Conservation (phyloP, 805 yeast species). For the Yamadazyma scolyti region DNA sequence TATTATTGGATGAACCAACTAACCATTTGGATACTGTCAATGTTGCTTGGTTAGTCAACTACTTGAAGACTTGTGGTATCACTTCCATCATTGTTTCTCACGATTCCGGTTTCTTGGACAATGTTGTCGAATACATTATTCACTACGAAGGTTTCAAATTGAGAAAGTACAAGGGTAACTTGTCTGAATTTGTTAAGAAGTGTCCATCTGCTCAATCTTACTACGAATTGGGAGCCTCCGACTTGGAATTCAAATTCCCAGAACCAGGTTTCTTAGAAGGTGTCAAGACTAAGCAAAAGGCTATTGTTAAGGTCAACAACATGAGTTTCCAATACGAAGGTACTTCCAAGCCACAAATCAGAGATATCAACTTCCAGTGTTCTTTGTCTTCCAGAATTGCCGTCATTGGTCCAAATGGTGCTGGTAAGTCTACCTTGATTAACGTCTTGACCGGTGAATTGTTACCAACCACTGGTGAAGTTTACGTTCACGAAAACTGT, state of each 20-base stretch:
- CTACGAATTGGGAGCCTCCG: slow-evolving; percentile 98
- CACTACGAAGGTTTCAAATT: slow-evolving; percentile 99
- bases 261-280: slow-evolving; percentile 99
- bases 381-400: slow-evolving; percentile 99
- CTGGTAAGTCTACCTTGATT: slow-evolving; percentile 99
- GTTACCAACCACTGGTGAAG: slow-evolving; percentile 97
- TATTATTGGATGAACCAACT: slow-evolving; percentile 99
- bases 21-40: slow-evolving; percentile 99
- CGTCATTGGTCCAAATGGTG: slow-evolving; percentile 99
- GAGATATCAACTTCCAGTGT: slow-evolving; percentile 95
- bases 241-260: slow-evolving; percentile 95
- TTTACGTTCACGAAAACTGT: slow-evolving; percentile 98
- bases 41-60: slow-evolving; percentile 99
- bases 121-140: slow-evolving; percentile 95
- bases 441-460: slow-evolving; percentile 99
- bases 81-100: slow-evolving; percentile 98
- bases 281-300: slow-evolving; percentile 99
- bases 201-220: slow-evolving; percentile 98
- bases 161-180: slow-evolving; percentile 99
- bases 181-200: slow-evolving; percentile 96
- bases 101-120: slow-evolving; percentile 99
- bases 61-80: slow-evolving; percentile 97
- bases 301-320: slow-evolving; percentile 95
- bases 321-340: slow-evolving; percentile 99
- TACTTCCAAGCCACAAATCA: slow-evolving; percentile 92